Evolutionary conservation across 352 stramenopile species (phyloP).

Genomic region (Vaucheria bursata): DNA sequence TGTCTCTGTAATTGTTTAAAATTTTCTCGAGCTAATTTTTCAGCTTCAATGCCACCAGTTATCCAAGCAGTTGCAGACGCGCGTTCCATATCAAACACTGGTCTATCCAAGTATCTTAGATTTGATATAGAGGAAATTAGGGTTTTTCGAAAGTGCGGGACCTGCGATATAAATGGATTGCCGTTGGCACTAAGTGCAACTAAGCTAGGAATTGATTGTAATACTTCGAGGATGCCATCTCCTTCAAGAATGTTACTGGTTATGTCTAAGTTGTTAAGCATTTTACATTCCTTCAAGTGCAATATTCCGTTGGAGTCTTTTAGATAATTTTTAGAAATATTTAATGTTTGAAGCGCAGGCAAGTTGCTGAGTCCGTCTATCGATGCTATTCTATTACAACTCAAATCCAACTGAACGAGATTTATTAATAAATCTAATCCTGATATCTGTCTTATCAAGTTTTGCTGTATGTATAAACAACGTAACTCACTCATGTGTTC

Average conservation of each 20-base stretch:
- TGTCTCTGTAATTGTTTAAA: conserved; percentile 14
- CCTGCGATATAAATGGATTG: conserved; percentile 76
- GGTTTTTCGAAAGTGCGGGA: conserved; percentile 82
- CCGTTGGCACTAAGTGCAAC: conserved; percentile 58
- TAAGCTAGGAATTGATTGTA: conserved; percentile 65
- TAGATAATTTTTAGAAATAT: conserved; percentile 76
- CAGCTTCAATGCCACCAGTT: conserved; percentile 71
- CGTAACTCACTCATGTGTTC: conserved; percentile 17
- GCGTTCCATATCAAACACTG: conserved; percentile 82
- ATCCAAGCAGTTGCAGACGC: conserved; percentile 68
- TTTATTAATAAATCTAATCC: conserved; percentile 50
- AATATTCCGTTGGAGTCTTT: conserved; percentile 57
- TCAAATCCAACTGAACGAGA: conserved; percentile 67
- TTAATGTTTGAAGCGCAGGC: conserved; percentile 71
- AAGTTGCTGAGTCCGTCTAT: conserved; percentile 64
- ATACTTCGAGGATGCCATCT: conserved; percentile 58
- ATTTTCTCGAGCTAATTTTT: conserved; percentile 65
- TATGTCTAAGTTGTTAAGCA: conserved; percentile 79
- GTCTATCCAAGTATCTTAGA: conserved; percentile 82
- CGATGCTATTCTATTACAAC: conserved; percentile 71
- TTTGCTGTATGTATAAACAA: conserved; percentile 84
- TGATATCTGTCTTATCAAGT: conserved; percentile 73
- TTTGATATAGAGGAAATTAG: conserved; percentile 73
- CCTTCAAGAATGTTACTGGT: conserved; percentile 72
- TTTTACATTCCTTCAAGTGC: conserved; percentile 64